phyloP scores from a whole-genome alignment of 176 grass and related monocot species.

The Triticum turgidum region DNA sequence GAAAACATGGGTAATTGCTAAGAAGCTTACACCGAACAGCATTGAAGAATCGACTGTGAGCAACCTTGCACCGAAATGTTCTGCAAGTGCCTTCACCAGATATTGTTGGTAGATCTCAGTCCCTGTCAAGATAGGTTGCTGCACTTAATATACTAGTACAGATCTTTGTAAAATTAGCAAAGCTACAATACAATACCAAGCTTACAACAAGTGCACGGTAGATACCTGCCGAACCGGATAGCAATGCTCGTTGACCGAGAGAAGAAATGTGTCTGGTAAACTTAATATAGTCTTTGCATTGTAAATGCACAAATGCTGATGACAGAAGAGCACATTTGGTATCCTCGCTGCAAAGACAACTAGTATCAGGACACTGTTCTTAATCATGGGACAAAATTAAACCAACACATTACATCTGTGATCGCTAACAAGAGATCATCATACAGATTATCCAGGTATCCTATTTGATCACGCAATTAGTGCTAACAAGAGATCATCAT shows the following conservation, averaged over 20 bases:
- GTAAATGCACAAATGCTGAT: slow-evolving; percentile 84
- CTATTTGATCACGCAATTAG: background rate
- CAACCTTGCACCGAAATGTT: slow-evolving; percentile 85
- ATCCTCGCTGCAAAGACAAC: slow-evolving; percentile 57
- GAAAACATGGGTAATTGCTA: slow-evolving; percentile 13
- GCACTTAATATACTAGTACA: background rate
- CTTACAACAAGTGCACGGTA: slow-evolving; percentile 12
- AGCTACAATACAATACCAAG: slow-evolving; percentile 12
- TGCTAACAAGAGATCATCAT: background rate
- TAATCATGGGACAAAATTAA: slow-evolving; percentile 22
- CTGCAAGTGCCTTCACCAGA: slow-evolving; percentile 87
- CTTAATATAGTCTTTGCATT: slow-evolving; percentile 74
- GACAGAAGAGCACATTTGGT: slow-evolving; percentile 73
- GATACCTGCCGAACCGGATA: slow-evolving; percentile 87
- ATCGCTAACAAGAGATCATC: slow-evolving; percentile 5
- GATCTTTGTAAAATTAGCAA: slow-evolving; percentile 10
- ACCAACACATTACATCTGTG: background rate
- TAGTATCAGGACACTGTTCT: slow-evolving; percentile 21
- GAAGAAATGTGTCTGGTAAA: slow-evolving; percentile 83
- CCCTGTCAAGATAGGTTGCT: slow-evolving; percentile 47
- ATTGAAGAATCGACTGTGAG: slow-evolving; percentile 79
- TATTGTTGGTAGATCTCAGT: slow-evolving; percentile 97
- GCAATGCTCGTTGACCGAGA: slow-evolving; percentile 76
- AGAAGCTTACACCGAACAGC: slow-evolving; percentile 71
- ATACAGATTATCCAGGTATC: background rate